These are phyloP conservation scores for Sophora flavescens DNA, from an alignment of 306 rosid species.

Conservation along the genomic window DNA sequence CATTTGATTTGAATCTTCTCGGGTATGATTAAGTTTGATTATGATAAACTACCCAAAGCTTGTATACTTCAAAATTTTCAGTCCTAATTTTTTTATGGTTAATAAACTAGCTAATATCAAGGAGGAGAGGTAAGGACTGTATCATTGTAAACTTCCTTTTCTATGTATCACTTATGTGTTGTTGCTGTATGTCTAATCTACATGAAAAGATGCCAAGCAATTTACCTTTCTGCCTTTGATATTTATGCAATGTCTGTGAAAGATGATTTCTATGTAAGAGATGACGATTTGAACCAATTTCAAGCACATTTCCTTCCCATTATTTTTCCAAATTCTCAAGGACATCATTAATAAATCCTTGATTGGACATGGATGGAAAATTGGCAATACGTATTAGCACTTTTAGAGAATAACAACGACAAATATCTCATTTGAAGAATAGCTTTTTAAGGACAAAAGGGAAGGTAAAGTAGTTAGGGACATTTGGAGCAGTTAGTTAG, in stretches of 20 bases:
- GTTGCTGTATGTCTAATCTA: neutral
- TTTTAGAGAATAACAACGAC: neutral
- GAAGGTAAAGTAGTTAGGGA: no score
- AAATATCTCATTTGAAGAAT: neutral
- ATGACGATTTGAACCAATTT: neutral
- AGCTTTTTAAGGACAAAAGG: neutral
- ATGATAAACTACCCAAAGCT: neutral
- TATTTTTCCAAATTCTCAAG: neutral
- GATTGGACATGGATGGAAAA: neutral
- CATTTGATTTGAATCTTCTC: neutral
- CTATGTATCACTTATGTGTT: neutral
- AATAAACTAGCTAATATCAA: neutral
- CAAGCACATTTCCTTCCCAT: neutral
- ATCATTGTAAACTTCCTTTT: neutral
- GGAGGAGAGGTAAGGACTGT: neutral
- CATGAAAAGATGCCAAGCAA: neutral
- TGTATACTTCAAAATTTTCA: neutral
- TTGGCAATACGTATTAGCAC: constrained; percentile 12
- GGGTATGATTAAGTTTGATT: neutral
- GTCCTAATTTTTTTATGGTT: neutral
- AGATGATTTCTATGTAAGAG: neutral
- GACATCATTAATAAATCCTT: neutral
- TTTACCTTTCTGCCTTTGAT: neutral
- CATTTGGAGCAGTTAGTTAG: no score
- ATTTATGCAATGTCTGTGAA: neutral